Evolutionary conservation across 1,139 yeast species (phyloP).

Genomic region (Nadsonia commutata): DNA sequence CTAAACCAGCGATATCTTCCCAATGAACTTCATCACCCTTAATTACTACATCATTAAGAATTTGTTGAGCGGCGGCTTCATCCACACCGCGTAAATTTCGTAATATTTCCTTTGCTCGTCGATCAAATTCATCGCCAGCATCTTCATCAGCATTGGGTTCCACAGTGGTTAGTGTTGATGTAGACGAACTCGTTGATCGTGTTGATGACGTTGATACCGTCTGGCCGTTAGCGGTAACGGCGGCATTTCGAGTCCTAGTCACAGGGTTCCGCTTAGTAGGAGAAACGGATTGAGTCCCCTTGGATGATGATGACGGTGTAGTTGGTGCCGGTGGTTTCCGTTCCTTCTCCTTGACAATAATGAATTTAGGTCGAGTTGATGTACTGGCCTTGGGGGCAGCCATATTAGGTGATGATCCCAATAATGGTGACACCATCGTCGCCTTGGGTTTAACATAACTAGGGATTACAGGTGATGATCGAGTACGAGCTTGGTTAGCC

Average conservation of each 20-base stretch:
- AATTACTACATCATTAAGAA: conserved; percentile 79
- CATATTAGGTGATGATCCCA: neutral
- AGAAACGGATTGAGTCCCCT: conserved; percentile 1
- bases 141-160: conserved; percentile 8
- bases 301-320: conserved; percentile 1
- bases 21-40: conserved; percentile 93
- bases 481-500: neutral
- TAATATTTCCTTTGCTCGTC: conserved; percentile 17
- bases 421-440: neutral
- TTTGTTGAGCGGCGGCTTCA: conserved; percentile 65
- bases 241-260: conserved; percentile 2
- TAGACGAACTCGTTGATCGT: neutral
- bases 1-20: conserved; percentile 95
- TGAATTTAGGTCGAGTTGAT: conserved; percentile 2
- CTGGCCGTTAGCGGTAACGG: conserved; percentile 1
- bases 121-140: conserved; percentile 16
- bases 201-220: conserved; percentile 1
- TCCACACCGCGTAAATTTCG: conserved; percentile 32
- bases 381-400: conserved; percentile 1
- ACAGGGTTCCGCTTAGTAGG: conserved; percentile 4
- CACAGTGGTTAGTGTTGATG: conserved; percentile 1
- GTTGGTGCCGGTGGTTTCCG: conserved; percentile 2
- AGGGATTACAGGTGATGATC: neutral
- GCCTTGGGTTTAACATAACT: neutral
- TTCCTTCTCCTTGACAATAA: neutral